A percentile compares a stretch with the other conserved stretches of the same genome.
Conservation (phyloP, 768 basidiomycete genomes). For the Tulasnella sp. region DNA sequence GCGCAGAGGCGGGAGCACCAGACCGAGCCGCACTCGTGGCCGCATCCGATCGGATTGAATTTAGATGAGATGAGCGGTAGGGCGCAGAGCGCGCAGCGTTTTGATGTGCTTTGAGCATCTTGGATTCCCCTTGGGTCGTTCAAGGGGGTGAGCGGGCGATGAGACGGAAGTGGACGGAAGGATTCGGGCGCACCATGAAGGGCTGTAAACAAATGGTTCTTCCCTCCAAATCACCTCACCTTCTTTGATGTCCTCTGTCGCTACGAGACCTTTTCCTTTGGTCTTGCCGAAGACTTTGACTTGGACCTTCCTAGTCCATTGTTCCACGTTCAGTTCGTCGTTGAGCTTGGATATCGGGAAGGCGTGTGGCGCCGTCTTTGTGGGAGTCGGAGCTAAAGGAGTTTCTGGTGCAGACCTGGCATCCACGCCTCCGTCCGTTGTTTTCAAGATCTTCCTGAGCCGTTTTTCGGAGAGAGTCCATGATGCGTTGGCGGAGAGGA, state of each 20-base stretch:
- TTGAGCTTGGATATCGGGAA: conserved; percentile 58
- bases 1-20: conserved; percentile 79
- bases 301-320: conserved; percentile 52
- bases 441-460: conserved; percentile 50
- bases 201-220: conserved; percentile 28
- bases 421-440: background rate
- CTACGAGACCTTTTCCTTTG: conserved; percentile 79
- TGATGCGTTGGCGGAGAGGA: conserved; percentile 46
- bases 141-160: background rate
- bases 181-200: conserved; percentile 51
- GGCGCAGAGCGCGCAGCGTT: conserved; percentile 66
- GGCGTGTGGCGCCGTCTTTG: conserved; percentile 18
- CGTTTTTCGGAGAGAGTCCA: conserved; percentile 84
- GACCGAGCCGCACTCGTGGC: conserved; percentile 44
- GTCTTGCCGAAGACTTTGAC: conserved; percentile 55
- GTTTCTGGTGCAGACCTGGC: no score
- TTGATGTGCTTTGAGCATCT: conserved; percentile 47
- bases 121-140: conserved; percentile 56
- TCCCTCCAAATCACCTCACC: conserved; percentile 79
- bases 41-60: conserved; percentile 40
- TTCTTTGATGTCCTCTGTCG: conserved; percentile 49
- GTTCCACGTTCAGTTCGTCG: conserved; percentile 45
- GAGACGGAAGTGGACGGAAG: conserved; percentile 10
- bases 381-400: conserved; percentile 2
- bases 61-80: conserved; percentile 38